Evolutionary conservation across 139 green algal species (phyloP), one percentile per base, ranked within the genome.

Genomic region (Coccomyxa sp.): DNA sequence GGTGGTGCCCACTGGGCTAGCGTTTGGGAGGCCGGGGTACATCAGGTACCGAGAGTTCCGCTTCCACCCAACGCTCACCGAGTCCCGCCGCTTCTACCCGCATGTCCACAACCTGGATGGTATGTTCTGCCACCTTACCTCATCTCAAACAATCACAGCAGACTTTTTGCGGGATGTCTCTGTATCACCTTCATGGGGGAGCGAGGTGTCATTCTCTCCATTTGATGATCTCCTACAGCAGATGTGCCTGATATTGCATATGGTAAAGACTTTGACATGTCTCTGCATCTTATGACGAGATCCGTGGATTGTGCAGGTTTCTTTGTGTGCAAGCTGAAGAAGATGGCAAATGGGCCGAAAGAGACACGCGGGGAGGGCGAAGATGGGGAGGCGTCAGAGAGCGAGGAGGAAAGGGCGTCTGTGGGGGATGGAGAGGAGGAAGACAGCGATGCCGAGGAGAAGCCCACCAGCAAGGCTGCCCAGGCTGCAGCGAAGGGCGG

Each of bases 311-410:
- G 21, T 58, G 60, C 88, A 96, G 94, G 95, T n/a, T 99, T 99
- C 91, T 99, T 99, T 81, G 97, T 99, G 66, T 98, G 94, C 92
- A 99, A 99, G 91, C 87, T 99, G 59, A 98, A 98, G 88, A 99
- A 99, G 91, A 74, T 98, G 57, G 92, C 88, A 76, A 98, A 99
- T 85, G 84, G 83, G 58, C 88, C 87, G 67, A 93, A 92, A 71
- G 81, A 89, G 67, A 32, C 16, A 30, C 66, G 14, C 30, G 85
- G 87, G 57, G 81, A 57, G n/a, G 81, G 84, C 59, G 86, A 90
- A 38, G 81, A 88, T 58, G 80, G 85, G 77, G 13, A 58, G n/a
- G n/a, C 81, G 60, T 21, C 38, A 11, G 23, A 81, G 67, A 28
- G 17, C 59, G 67, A 30, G 12, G 51, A 84, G 60, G 82, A 85